Evolutionary conservation across 169 alveolate genomes (phyloP).

Genomic region (Babesia sp.): DNA sequence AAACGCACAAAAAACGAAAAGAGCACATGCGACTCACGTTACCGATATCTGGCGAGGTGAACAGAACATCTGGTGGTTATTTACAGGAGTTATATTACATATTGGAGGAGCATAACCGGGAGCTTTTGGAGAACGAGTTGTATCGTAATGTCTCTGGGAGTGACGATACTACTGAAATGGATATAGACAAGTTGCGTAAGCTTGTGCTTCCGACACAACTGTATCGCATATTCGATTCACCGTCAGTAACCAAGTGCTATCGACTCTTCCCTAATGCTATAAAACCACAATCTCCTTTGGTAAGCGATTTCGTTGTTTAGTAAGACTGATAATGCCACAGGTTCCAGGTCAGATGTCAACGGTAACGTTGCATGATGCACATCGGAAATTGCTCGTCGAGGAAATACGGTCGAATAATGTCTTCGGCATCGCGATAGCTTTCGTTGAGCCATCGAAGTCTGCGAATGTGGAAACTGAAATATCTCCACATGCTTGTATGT

Average conservation of each 20-base stretch:
- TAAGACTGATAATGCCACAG: conserved; percentile 1
- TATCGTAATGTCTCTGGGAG: background rate
- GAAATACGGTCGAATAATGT: conserved; percentile 36
- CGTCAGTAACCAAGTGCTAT: conserved; percentile 4
- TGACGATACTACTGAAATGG: background rate
- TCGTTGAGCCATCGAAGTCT: conserved; percentile 17
- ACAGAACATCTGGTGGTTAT: conserved; percentile 33
- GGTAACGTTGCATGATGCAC: conserved; percentile 36
- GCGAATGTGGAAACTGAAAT: conserved; percentile 34
- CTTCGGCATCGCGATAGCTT: conserved; percentile 51
- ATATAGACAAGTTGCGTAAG: conserved; percentile 12
- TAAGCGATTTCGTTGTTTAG: conserved; percentile 13
- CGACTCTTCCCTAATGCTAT: conserved; percentile 49
- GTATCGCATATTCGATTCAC: conserved; percentile 33
- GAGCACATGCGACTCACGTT: conserved; percentile 34
- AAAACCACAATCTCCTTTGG: conserved; percentile 47
- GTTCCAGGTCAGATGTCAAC: conserved; percentile 60
- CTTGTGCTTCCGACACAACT: conserved; percentile 42
- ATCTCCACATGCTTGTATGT: conserved; percentile 36
- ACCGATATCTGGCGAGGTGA: conserved; percentile 55
- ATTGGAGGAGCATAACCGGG: conserved; percentile 62
- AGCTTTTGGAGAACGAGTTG: conserved; percentile 38
- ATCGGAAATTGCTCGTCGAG: conserved; percentile 32
- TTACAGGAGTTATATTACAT: conserved; percentile 55
- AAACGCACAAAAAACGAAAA: conserved; percentile 6